Evolutionary conservation across 495 filamentous ascomycete species (phyloP).

Genomic region (Penicillium verhagenii): DNA sequence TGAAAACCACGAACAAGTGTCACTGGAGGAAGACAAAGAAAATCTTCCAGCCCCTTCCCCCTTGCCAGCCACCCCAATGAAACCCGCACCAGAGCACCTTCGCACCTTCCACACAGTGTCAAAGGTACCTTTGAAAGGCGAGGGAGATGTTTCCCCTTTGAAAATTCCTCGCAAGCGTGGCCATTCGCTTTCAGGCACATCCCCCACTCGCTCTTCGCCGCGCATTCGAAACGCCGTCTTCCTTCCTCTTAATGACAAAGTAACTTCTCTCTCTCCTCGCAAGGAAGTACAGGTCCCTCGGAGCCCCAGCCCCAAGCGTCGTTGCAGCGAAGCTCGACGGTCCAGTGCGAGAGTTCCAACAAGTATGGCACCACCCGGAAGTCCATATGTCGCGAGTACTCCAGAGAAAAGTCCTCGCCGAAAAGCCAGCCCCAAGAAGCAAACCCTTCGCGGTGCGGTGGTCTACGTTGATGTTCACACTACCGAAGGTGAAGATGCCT

Average conservation of each 20-base stretch:
- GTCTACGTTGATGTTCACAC: conserved; percentile 95
- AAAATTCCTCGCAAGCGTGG: conserved; percentile 57
- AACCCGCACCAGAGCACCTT: conserved; percentile 21
- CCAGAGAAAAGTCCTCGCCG: conserved; percentile 32
- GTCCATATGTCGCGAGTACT: conserved; percentile 25
- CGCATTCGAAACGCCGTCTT: conserved; percentile 29
- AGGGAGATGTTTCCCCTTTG: conserved; percentile 59
- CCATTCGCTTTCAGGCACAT: conserved; percentile 40
- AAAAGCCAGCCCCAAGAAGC: conserved; percentile 19
- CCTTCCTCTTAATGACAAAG: conserved; percentile 17
- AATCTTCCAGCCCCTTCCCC: conserved; percentile 26
- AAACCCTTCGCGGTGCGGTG: conserved; percentile 65
- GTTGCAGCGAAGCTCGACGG: conserved; percentile 14
- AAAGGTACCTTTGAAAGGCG: conserved; percentile 73
- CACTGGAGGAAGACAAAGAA: conserved; percentile 32
- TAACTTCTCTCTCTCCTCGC: conserved; percentile 19
- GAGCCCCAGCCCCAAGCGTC: conserved; percentile 26
- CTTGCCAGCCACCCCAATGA: conserved; percentile 37
- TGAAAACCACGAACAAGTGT: conserved; percentile 14
- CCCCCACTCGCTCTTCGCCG: conserved; percentile 37
- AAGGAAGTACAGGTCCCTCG: conserved; percentile 28
- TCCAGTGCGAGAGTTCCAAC: conserved; percentile 7
- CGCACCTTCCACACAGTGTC: conserved; percentile 66
- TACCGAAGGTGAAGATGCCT: conserved; percentile 82
- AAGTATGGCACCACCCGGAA: conserved; percentile 10